Evolutionary conservation across 2,329 filamentous ascomycete genomes (phyloP), one percentile per base, ranked within the genome.

Genomic region (Raffaelea albimanens): DNA sequence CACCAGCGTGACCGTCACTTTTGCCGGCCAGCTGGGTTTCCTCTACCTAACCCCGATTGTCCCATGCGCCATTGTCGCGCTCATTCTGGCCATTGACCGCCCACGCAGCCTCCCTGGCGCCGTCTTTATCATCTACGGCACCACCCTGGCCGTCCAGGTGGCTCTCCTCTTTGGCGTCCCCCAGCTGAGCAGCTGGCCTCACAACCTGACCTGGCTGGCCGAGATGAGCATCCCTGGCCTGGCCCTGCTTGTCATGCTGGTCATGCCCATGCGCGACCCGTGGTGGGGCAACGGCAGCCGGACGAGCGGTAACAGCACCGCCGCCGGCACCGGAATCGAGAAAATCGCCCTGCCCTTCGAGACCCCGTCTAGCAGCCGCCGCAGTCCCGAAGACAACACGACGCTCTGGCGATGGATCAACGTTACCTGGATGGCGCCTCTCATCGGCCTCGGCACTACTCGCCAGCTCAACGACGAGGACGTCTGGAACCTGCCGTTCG

Each of bases 321-420:
- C 18, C 13, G 8, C 33, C 14, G 34, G 41, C 4, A 14, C 31
- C 13, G 47, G 49, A 2, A 23, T 31, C 25, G 48, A 53, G 33
- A 39, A 25, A 11, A 87, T 90, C 48, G 80, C 80, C 45, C 63
- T 67, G 16, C 70, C 78, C 2, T 79, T 75, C 13, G 53, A 56
- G 21, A 48, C 54, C 3, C 79, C 85, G 1, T 81, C 73, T 0
- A 70, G 66, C 3, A 63, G 71, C 2, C 66, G 85, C n/a, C 82
- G 87, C 47, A 80, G 75, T 36, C 83, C 89, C 0, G 89, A 95
- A 61, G 89, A 95, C 56, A 80, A 85, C 53, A 62, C 95, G 21
- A 85, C 75, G 1, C 69, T 90, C 1, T 89, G 87, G 76, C 85
- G 90, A 55, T 95, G 87, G 65, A 85, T 91, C 77, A 83, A 79